phyloP scores from a whole-genome alignment of 768 basidiomycete genomes.

The Kwoniella dendrophila region DNA sequence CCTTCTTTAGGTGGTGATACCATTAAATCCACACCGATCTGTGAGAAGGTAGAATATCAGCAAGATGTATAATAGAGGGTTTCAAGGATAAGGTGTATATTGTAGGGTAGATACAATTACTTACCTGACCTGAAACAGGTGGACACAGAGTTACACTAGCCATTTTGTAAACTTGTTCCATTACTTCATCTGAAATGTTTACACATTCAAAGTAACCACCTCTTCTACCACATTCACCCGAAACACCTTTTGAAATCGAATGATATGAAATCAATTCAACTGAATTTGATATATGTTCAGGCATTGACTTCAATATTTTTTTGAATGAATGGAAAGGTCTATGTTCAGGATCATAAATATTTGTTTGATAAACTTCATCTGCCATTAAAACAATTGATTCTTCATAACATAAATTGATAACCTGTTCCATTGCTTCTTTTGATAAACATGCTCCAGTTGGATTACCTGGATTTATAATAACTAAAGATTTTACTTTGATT shows the following conservation, averaged over 20 bases:
- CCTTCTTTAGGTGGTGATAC: constrained; percentile 84
- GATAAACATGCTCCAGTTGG: constrained; percentile 88
- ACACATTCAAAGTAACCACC: constrained; percentile 94
- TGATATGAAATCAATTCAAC: constrained; percentile 92
- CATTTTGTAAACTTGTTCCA: constrained; percentile 94
- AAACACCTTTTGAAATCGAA: constrained; percentile 94
- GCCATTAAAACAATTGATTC: constrained; percentile 86
- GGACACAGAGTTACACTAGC: constrained; percentile 87
- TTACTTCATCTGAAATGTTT: constrained; percentile 75
- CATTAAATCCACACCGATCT: constrained; percentile 91
- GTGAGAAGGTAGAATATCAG: constrained; percentile 44
- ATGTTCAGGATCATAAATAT: constrained; percentile 68
- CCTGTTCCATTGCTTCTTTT: constrained; percentile 67
- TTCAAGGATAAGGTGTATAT: background rate
- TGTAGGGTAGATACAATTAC: constrained; percentile 14
- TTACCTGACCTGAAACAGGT: constrained; percentile 68
- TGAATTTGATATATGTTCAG: constrained; percentile 61
- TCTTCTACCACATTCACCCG: constrained; percentile 93
- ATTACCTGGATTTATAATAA: constrained; percentile 98
- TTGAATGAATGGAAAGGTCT: constrained; percentile 93
- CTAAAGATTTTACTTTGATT: constrained; percentile 74
- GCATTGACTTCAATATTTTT: constrained; percentile 70
- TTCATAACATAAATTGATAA: constrained; percentile 83
- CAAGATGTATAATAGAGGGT: background rate
- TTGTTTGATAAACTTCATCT: constrained; percentile 97